phyloP scores from a whole-genome alignment of 2,329 filamentous ascomycete species.

The Sporothrix euskadiensis region DNA sequence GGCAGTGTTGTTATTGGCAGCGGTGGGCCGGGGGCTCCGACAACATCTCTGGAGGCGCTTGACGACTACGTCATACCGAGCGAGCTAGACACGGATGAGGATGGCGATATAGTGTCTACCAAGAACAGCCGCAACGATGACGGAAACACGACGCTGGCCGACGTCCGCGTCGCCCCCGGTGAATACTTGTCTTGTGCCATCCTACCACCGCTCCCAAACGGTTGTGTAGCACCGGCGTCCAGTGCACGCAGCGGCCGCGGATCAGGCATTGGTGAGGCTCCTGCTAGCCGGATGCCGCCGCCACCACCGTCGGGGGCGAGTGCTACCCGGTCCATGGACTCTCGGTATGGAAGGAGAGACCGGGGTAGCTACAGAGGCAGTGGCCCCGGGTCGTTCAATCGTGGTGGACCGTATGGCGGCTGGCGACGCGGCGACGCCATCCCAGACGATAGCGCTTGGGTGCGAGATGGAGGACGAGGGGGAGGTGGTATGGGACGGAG shows the following conservation, averaged over 20 bases:
- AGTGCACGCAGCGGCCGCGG: slow-evolving; percentile 50
- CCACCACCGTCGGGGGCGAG: slow-evolving; percentile 29
- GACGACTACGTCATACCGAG: slow-evolving; percentile 40
- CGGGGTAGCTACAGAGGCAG: background rate
- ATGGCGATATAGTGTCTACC: background rate
- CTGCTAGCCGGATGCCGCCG: slow-evolving; percentile 28
- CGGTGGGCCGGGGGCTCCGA: slow-evolving; percentile 46
- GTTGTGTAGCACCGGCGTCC: slow-evolving; percentile 67
- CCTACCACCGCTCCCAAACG: slow-evolving; percentile 66
- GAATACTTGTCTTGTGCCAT: slow-evolving; percentile 86
- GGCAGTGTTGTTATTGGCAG: slow-evolving; percentile 78
- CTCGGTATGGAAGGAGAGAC: slow-evolving; percentile 12
- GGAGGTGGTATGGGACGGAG: background rate
- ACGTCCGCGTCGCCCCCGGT: slow-evolving; percentile 81
- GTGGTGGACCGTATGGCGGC: slow-evolving; percentile 55
- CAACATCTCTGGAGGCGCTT: slow-evolving; percentile 38
- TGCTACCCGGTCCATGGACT: slow-evolving; percentile 33
- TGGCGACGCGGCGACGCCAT: slow-evolving; percentile 67
- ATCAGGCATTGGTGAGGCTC: slow-evolving; percentile 43
- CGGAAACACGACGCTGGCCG: slow-evolving; percentile 70
- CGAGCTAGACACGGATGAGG: slow-evolving; percentile 33
- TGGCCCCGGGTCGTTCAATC: background rate
- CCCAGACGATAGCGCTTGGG: slow-evolving; percentile 52
- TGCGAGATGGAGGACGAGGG: slow-evolving; percentile 45
- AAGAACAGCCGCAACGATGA: slow-evolving; percentile 44